Evolutionary conservation across 345 rosid genomes (phyloP), one percentile per base, ranked within the genome.

Genomic region (Sonneratia caseolaris): DNA sequence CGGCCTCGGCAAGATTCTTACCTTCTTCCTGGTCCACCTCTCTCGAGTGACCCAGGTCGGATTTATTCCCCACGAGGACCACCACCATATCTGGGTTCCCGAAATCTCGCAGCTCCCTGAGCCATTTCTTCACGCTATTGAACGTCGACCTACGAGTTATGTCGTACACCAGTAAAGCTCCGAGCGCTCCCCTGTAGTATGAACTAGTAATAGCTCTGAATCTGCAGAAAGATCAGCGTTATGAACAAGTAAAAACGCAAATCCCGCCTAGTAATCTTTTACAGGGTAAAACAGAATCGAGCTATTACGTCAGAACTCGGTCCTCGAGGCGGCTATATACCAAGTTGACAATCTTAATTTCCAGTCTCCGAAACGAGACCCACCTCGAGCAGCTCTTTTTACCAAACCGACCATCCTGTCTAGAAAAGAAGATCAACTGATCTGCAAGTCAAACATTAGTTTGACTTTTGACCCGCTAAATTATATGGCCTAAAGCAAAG

Each of bases 201-300:
- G 98, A 92, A 75, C 94, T 90, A 22, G 94, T 92, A 22, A 92
- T 92, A 32, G 98, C 98, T 77, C 94, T 81, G 73, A 90, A 92
- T 82, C 98, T 92, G 80, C 69, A 77, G 19, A 12, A 68, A 35
- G n/a, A 18, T 10, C 42, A 32, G 14, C 32, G 62, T 19, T 32
- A 42, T 56, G 38, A 11, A 16, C 4, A 48, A n/a, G 12, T 51
- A 37, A 16, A 21, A 3, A 22, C 4, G 1, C 21, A 1, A 35
- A 62, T 10, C 10, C 66, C 13, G 32, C 19, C 18, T 12, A 27
- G 18, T 62, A 10, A 62, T 35, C 2, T 24, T 35, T 32, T 24
- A 57, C 64, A 57, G 2, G 19, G 64, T 3, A 22, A 57, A 24
- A 57, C 35, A 10, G 3, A 1, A 15, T 11, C 18, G 18, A 12